Evolutionary conservation across 805 yeast genomes (phyloP), one percentile per base, ranked within the genome.

Genomic region (Teunomyces atbi): DNA sequence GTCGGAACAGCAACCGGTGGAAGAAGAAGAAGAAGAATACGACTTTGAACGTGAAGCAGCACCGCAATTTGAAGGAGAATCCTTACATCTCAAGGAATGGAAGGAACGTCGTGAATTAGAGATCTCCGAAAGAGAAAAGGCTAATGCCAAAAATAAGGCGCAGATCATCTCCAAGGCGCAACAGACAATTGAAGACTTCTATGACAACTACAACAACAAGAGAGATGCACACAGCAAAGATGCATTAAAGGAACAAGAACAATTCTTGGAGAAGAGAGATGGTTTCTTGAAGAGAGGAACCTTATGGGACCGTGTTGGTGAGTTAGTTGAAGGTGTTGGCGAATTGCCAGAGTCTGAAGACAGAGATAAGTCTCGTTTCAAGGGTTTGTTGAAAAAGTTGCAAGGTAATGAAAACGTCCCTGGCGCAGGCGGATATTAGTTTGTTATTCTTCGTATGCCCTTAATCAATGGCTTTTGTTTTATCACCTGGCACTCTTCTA

Each of bases 111-210:
- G 89, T 59, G 86, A 82, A 41, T 74, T 86, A 48, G 96, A 90
- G 64, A 83, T 92, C 50, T 73, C 78, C 45, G 81, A 87, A 59
- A 80, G 96, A 61, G 98, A 92, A 60, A 83, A 78, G 55, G 81
- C 80, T 52, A 84, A 86, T 56, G 71, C 70, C 16, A 71, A 79
- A 55, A 86, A 81, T 63, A 79, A 85, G 60, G 72, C 72, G 26
- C 89, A 83, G 49, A 76, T 89, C 48, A 78, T 85, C 46, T 78
- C 80, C 43, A 84, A 84, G 51, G 98, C 98, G 7, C 80, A 81
- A 59, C 82, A 83, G 62, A 83, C 89, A 45, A 81, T 90, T 59
- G 97, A 92, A 64, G 96, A 87, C 53, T 92, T 92, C 66, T 92
- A 92, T 66, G 96, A 89, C 57, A 84, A 84, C 61, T 92, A 92